Evolutionary conservation across 192 early-diverging fungal genomes (phyloP), one percentile per base, ranked within the genome.

Genomic region (Backusella macrospora): DNA sequence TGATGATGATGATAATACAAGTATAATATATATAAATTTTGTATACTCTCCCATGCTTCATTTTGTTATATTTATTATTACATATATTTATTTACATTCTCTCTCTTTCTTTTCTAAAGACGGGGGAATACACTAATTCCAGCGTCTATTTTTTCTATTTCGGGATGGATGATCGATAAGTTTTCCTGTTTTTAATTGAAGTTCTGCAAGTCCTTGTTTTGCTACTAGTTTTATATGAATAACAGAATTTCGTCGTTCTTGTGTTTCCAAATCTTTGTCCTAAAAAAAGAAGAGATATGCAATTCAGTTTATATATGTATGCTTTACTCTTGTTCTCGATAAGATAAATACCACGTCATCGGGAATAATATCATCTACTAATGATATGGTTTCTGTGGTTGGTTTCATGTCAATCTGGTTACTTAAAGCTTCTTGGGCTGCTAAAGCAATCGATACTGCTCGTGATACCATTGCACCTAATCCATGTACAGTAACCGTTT

Each of bases 351-450:
- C 88, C 75, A 90, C 83, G 70, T 92, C 87, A 9, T 86, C 82
- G 6, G 91, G 89, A 47, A 91, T 81, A n/a, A 94, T 73, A 76
- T 96, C 94, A 74, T 96, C 94, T n/a, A 89, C 84, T 6, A 96
- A 65, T 21, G 82, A 81, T 3, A 93, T 89, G 3, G 92, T 92
- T 16, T 84, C 86, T 15, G 92, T 94, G 2, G 85, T 87, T 23
- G 89, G 83, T 18, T 91, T 86, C 68, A 88, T 85, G 46, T 81
- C 76, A 26, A 89, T 82, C 78, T 91, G 86, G 63, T 84, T 79
- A n/a, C 82, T 80, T 40, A 89, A 79, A 12, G 86, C 79, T n/a
- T 78, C 80, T 65, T 90, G 87, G 49, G 92, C 72, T 4, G 84
- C 81, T 72, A 91, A 78, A 14, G 93, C 90, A 21, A 95, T 83